Evolutionary conservation across 2,329 filamentous ascomycete species (phyloP).

Genomic region (Drechslera avenae): DNA sequence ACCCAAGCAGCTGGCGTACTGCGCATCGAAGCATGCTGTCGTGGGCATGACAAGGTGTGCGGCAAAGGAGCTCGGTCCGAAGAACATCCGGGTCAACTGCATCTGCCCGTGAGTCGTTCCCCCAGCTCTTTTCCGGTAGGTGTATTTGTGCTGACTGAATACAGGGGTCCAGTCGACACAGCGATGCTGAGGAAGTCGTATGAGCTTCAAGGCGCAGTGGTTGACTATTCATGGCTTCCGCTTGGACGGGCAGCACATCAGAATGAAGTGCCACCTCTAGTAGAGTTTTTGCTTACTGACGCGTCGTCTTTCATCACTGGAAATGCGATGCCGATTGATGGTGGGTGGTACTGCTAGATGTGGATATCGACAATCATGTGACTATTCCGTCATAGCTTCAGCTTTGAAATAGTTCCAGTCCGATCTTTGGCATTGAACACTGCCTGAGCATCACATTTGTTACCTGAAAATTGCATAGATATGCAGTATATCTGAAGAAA

Average conservation of each 20-base stretch:
- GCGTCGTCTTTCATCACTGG: constrained; percentile 56
- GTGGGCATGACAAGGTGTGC: constrained; percentile 49
- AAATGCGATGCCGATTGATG: constrained; percentile 54
- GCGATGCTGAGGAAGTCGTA: constrained; percentile 38
- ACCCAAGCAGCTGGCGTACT: constrained; percentile 43
- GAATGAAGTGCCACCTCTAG: constrained; percentile 51
- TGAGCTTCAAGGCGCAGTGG: constrained; percentile 23
- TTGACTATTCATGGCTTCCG: constrained; percentile 31
- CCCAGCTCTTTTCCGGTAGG: not conserved
- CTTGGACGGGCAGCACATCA: constrained; percentile 34
- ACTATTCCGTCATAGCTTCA: not conserved
- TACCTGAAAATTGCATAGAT: too few relatives aligned
- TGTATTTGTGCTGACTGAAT: not conserved
- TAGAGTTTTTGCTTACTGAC: constrained; percentile 56
- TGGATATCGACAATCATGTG: too few relatives aligned
- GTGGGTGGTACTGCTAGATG: constrained; percentile 48
- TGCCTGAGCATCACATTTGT: too few relatives aligned
- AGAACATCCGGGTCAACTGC: constrained; percentile 43
- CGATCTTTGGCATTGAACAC: too few relatives aligned
- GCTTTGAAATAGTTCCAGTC: not conserved
- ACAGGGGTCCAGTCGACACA: constrained; percentile 41
- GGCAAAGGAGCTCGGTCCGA: constrained; percentile 49
- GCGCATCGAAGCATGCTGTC: constrained; percentile 50
- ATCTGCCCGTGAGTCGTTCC: constrained; percentile 41
- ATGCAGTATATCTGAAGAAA: too few relatives aligned